Evolutionary conservation across 257 asterid species (phyloP).

Genomic region (Ballota nigra): DNA sequence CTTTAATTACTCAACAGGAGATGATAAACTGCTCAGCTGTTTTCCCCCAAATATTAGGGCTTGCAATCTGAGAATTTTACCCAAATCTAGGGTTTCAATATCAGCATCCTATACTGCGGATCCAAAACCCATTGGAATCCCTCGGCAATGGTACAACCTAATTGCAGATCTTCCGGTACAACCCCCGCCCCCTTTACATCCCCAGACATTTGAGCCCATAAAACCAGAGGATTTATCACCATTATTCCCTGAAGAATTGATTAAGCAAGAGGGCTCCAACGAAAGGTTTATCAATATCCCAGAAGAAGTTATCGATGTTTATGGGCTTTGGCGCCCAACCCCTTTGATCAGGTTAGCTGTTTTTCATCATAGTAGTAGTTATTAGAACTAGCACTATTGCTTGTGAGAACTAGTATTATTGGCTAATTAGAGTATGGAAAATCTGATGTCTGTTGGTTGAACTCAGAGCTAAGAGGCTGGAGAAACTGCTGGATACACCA

Average conservation of each 20-base stretch:
- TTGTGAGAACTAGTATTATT: no score
- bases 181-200: slow-evolving; percentile 83
- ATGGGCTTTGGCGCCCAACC: slow-evolving; percentile 91
- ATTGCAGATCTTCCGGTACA: slow-evolving; percentile 74
- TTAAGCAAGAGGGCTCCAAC: slow-evolving; percentile 58
- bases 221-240: slow-evolving; percentile 78
- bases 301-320: slow-evolving; percentile 75
- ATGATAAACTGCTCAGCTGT: slow-evolving; percentile 23
- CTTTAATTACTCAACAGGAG: slow-evolving; percentile 27
- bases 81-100: slow-evolving; percentile 29
- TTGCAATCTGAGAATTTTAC: slow-evolving; percentile 28
- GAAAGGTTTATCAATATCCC: slow-evolving; percentile 80
- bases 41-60: slow-evolving; percentile 29
- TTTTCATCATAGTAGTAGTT: neutral
- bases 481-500: slow-evolving; percentile 81
- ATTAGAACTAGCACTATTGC: no score
- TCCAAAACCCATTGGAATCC: slow-evolving; percentile 46
- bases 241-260: slow-evolving; percentile 75
- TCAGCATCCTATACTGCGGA: slow-evolving; percentile 26
- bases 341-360: slow-evolving; percentile 77
- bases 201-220: slow-evolving; percentile 65
- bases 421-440: slow-evolving; percentile 14
- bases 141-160: slow-evolving; percentile 79
- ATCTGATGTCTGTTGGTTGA: slow-evolving; percentile 23
- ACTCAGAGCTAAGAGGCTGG: slow-evolving; percentile 88